Evolutionary conservation across 2,329 filamentous ascomycete genomes (phyloP).

Genomic region (Microsporum canis): DNA sequence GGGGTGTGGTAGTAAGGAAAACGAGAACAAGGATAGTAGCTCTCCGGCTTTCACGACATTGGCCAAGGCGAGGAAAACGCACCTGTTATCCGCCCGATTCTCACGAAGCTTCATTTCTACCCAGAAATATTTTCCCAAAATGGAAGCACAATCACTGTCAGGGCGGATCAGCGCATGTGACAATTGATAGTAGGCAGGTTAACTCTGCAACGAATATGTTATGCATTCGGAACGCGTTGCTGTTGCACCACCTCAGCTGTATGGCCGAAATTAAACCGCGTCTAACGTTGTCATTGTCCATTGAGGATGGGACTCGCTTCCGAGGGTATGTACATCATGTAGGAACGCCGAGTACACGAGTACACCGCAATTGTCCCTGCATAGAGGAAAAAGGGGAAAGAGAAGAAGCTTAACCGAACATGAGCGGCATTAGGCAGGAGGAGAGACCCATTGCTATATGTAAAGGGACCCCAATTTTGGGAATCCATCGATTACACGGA

Average conservation of each 20-base stretch:
- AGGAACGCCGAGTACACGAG: not conserved
- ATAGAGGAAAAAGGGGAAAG: not conserved
- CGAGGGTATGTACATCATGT: not conserved
- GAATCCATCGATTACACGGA: not conserved
- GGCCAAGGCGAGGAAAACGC: not conserved
- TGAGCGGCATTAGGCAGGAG: not conserved
- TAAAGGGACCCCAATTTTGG: not conserved
- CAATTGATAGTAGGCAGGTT: not conserved
- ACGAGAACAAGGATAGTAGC: not conserved
- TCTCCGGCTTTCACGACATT: not conserved
- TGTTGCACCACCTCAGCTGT: slow-evolving; percentile 3
- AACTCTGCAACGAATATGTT: not conserved
- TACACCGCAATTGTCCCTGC: not conserved
- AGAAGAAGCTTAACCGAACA: not conserved
- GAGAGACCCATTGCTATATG: not conserved
- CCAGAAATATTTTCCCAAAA: not conserved
- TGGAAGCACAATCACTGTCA: not conserved
- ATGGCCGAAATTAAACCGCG: not conserved
- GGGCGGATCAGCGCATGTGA: not conserved
- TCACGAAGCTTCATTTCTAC: not conserved
- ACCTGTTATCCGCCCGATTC: not conserved
- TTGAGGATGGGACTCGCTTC: not conserved
- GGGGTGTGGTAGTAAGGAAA: not conserved
- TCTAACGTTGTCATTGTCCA: not conserved
- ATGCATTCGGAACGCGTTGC: slow-evolving; percentile 4